Percentiles rank a stretch among this genome's conserved stretches.
Conservation (phyloP, 768 basidiomycete genomes). For the Lanmaoa rubissima region DNA sequence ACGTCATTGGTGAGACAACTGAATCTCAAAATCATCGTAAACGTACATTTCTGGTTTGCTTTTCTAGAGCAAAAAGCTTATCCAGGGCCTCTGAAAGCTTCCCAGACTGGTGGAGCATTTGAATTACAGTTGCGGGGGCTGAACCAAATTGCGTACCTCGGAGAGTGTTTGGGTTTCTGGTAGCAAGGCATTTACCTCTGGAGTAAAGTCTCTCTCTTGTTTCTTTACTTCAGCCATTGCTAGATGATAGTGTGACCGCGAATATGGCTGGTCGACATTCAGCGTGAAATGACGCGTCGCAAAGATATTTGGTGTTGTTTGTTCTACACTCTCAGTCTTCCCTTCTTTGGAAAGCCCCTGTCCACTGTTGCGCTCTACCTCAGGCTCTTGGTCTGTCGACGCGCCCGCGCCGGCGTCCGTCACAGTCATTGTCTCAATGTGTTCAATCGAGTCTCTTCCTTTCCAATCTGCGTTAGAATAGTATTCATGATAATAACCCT, state of each 20-base stretch:
- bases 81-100: slow-evolving; percentile 86
- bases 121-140: slow-evolving; percentile 3
- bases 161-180: slow-evolving; percentile 65
- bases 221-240: slow-evolving; percentile 80
- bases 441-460: slow-evolving; percentile 30
- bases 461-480: slow-evolving; percentile 35
- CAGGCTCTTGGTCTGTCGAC: not conserved
- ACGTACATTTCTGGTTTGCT: slow-evolving; percentile 92
- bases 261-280: slow-evolving; percentile 36
- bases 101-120: slow-evolving; percentile 53
- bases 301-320: slow-evolving; percentile 47
- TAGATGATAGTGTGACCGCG: slow-evolving; percentile 40
- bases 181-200: slow-evolving; percentile 75
- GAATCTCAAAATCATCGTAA: not conserved
- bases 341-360: slow-evolving; percentile 26
- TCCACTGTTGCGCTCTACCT: not conserved
- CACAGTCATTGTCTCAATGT: slow-evolving; percentile 15
- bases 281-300: slow-evolving; percentile 59
- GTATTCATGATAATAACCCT: slow-evolving; percentile 41
- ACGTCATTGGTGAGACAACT: slow-evolving; percentile 2
- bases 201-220: slow-evolving; percentile 83
- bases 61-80: slow-evolving; percentile 85
- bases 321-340: slow-evolving; percentile 6
- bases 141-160: slow-evolving; percentile 51
- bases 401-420: not conserved